Conservation (phyloP, 2,329 filamentous ascomycete genomes). For the Triangularia setosa region DNA sequence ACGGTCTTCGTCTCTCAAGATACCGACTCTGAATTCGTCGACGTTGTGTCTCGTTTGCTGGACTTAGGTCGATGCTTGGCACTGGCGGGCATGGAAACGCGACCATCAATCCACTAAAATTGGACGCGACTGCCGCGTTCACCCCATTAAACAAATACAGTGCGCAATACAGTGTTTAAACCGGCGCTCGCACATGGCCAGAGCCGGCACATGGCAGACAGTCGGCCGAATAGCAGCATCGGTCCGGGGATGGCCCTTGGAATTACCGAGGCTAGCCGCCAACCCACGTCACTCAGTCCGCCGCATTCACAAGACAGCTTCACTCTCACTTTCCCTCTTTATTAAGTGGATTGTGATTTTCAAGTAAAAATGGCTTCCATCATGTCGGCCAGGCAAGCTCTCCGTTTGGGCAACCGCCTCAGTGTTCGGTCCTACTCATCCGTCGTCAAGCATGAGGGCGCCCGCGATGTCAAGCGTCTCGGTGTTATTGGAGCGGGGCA, state of each 20-base stretch:
- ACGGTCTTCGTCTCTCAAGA: conserved; percentile 2
- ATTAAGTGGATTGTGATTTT: background rate
- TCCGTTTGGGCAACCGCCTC: conserved; percentile 37
- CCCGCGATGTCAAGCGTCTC: conserved; percentile 73
- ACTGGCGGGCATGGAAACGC: conserved; percentile 10
- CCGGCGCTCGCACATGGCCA: background rate
- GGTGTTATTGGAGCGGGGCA: conserved; percentile 94
- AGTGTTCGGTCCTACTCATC: conserved; percentile 64
- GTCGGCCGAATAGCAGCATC: background rate
- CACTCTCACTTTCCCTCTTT: background rate
- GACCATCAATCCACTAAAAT: conserved; percentile 17
- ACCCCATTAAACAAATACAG: background rate
- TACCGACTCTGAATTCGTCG: background rate
- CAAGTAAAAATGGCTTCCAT: conserved; percentile 21
- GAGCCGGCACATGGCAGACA: conserved; percentile 1
- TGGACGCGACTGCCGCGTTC: background rate
- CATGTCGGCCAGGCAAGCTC: conserved; percentile 19
- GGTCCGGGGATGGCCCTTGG: background rate
- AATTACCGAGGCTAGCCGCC: conserved; percentile 13
- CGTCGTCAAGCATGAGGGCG: conserved; percentile 49
- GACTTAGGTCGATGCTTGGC: conserved; percentile 1
- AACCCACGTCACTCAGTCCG: background rate
- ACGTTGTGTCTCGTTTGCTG: background rate
- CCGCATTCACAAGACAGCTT: background rate
- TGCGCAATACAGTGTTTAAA: background rate